Conservation (phyloP, 2,329 filamentous ascomycete species). For the Cladosporium sp. region DNA sequence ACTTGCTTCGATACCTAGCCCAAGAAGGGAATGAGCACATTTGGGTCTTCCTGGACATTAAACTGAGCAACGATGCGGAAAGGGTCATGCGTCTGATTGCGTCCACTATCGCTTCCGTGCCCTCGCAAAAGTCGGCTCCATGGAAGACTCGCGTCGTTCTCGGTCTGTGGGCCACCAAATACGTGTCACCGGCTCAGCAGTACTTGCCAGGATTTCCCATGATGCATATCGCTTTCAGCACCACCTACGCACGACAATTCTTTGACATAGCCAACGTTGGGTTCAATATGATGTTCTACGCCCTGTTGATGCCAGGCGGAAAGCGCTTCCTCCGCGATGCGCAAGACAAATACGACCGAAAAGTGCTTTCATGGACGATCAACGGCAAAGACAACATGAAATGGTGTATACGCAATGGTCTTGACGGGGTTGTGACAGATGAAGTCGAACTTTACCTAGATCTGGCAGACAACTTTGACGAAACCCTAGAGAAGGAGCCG, state of each 20-base stretch:
- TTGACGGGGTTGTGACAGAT: constrained; percentile 85
- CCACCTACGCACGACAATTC: constrained; percentile 67
- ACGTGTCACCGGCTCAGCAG: constrained; percentile 59
- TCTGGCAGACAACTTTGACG: constrained; percentile 49
- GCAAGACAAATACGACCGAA: constrained; percentile 44
- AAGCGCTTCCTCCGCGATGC: constrained; percentile 55
- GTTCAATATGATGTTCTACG: constrained; percentile 71
- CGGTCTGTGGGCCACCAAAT: constrained; percentile 77
- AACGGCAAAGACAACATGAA: constrained; percentile 76
- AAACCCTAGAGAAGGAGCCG: constrained; percentile 28
- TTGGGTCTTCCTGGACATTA: constrained; percentile 86
- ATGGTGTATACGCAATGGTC: constrained; percentile 63
- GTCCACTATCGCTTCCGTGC: constrained; percentile 55
- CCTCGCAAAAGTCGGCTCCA: constrained; percentile 35
- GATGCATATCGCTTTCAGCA: constrained; percentile 65
- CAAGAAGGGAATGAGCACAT: constrained; percentile 61
- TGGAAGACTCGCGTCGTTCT: constrained; percentile 74
- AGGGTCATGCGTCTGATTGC: constrained; percentile 68
- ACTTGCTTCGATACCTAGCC: constrained; percentile 69
- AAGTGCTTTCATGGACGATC: constrained; percentile 80
- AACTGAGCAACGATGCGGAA: constrained; percentile 68
- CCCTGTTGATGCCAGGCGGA: constrained; percentile 66
- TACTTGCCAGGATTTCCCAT: constrained; percentile 61
- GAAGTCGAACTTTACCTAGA: constrained; percentile 66
- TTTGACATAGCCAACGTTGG: constrained; percentile 62